These are phyloP conservation scores for Tolypocladium sp. DNA, from an alignment of 2,329 filamentous ascomycete genomes.

Conservation along the genomic window DNA sequence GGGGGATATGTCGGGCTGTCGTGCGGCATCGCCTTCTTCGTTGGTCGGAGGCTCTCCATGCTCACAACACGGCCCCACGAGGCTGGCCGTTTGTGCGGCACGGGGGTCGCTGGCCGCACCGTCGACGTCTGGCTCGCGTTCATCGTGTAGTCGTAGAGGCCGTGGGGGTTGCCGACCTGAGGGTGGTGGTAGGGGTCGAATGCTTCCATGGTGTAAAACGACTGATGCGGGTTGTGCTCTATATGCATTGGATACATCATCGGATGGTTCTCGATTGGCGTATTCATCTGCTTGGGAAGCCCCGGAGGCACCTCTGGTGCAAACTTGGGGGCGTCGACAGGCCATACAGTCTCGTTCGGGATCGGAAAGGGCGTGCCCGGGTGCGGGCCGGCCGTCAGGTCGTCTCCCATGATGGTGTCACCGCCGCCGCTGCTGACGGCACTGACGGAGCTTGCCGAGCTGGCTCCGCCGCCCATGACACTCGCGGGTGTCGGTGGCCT, in stretches of 20 bases:
- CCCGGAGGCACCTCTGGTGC: conserved; percentile 20
- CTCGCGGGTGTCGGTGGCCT: conserved; percentile 24
- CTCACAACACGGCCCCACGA: conserved; percentile 28
- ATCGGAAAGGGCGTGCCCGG: conserved; percentile 31
- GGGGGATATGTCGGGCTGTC: conserved; percentile 12
- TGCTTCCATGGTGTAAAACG: conserved; percentile 10
- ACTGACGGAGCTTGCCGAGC: neutral
- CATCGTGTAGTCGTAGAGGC: conserved; percentile 15
- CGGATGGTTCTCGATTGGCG: conserved; percentile 18
- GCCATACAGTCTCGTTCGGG: conserved; percentile 26
- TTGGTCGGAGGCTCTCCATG: conserved; percentile 26
- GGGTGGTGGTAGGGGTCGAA: conserved; percentile 8
- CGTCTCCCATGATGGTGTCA: conserved; percentile 23
- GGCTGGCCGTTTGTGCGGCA: conserved; percentile 27
- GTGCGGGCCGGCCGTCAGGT: conserved; percentile 24
- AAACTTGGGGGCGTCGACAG: conserved; percentile 29
- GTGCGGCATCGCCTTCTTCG: conserved; percentile 24
- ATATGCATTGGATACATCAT: conserved; percentile 20
- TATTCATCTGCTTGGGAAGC: conserved; percentile 21
- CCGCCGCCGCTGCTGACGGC: conserved; percentile 3
- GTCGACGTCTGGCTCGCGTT: conserved; percentile 14
- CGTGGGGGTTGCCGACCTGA: conserved; percentile 6
- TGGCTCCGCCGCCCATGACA: conserved; percentile 5
- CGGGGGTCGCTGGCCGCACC: conserved; percentile 25
- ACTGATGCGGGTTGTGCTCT: conserved; percentile 20